Base-by-base conservation (phyloP, 306 rosid species). In the Lathyrus tuberosus region DNA sequence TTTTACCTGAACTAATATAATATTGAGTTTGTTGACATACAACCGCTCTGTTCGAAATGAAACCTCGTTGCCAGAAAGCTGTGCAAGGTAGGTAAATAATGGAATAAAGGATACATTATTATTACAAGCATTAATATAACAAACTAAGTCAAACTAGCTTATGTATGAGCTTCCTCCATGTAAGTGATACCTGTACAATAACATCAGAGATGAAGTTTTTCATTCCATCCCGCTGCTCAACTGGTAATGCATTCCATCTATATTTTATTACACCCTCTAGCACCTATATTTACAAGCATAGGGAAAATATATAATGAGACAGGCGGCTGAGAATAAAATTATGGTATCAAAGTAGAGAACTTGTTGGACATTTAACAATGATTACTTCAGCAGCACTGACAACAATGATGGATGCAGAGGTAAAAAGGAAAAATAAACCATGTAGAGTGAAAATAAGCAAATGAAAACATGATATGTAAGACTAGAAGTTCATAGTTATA, bases 201-300 rank as follows among this genome's bases (percentile, higher is more conserved):
- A 94, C 88, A 69, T 94, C 99, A 70, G 97, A 94, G 13, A 94
- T 91, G 73, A 91, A 95, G 80, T 95, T 95, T 78, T 94, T 94
- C 99, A 94, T 94, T 71, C 97, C 99, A 58, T 62, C 99, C 31
- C 99, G 84, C 82, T 94, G 97, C 65, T 94, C 97, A 67, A 74
- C 92, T 3, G 99, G 99, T 67, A 94, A 80, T 17, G 97, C 97
- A 86, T 95, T 95, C 99, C 99, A 95, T 72, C 92, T 85, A 74
- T 95, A 95, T 75, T 95, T 95, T 61, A 95, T 95, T 56, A 95
- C 99, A 56, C 99, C 99, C 88, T 91, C 99, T 63, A 95, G 82
- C 60, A 95, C 99, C 99, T 95, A 85, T 28, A 74, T 54, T 61
- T 14, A 68, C 52, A 69, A 69, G 24, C 38, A 44, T 14, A 38